Evolutionary conservation across 208 protist genomes (phyloP), one percentile per base, ranked within the genome.

Genomic region (Acanthamoeba lenticulata): DNA sequence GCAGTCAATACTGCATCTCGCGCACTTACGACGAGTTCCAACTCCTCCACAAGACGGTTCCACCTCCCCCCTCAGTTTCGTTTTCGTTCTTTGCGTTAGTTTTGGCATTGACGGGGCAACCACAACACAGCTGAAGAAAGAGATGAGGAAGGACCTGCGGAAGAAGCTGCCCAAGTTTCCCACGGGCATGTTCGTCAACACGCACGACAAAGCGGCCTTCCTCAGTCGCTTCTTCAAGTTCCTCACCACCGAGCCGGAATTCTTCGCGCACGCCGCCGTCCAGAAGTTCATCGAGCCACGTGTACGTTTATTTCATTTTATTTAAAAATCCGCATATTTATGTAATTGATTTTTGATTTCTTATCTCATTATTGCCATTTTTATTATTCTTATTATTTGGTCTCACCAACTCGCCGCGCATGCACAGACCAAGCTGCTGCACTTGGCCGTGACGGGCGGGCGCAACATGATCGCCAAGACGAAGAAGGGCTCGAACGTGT

Each of bases 181-280:
- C 36, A 42, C 65, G 21, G 65, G 65, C n/a, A 74, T 74, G 65
- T 74, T 74, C 65, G 65, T 74, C 21, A 74, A 74, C 65, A 42
- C 65, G 65, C 65, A 74, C 29, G 65, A 74, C n/a, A 74, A 74
- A 29, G 65, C 65, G 21, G 36, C n/a, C 65, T 74, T 74, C 13
- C 65, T 74, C 65, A 74, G 65, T n/a, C 65, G 65, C 65, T 74
- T 74, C 65, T 74, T 74, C 65, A 74, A 74, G 29, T 74, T 74
- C 65, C 65, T 74, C 65, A 74, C 36, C 65, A 40, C 65, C 65
- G 65, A 74, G n/a, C 21, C 65, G 15, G 65, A 74, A 29, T 74
- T 74, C 65, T 74, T 74, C 19, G 65, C 65, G 5, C 65, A 74
- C 29, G 65, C 65, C 65, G 65, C 65, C n/a, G 65, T 74, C 13